These are phyloP conservation scores for Funneliformis mosseae DNA, from an alignment of 192 early-diverging fungal genomes.

Conservation along the genomic window DNA sequence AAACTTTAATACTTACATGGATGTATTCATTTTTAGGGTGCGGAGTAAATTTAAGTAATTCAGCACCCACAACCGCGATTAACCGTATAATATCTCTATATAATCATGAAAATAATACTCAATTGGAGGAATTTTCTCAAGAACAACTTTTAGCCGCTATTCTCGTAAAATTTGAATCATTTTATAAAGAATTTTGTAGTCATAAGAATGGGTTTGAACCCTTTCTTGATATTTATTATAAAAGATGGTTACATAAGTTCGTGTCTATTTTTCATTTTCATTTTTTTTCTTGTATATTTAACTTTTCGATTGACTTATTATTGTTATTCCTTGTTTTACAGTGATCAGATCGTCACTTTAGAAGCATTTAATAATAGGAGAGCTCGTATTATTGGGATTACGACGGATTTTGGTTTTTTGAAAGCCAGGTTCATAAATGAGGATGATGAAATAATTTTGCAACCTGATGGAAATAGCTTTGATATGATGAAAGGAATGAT, in stretches of 20 bases:
- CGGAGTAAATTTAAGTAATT: conserved; percentile 87
- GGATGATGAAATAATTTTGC: conserved; percentile 58
- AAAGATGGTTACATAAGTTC: conserved; percentile 83
- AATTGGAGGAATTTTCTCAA: conserved; percentile 58
- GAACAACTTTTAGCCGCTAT: conserved; percentile 70
- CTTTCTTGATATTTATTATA: conserved; percentile 79
- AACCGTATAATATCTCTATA: conserved; percentile 75
- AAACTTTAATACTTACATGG: conserved; percentile 12
- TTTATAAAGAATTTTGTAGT: conserved; percentile 74
- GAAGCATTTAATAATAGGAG: conserved; percentile 56
- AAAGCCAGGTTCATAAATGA: conserved; percentile 65
- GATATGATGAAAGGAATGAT: conserved; percentile 96
- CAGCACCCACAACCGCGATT: conserved; percentile 82
- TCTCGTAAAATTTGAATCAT: conserved; percentile 70
- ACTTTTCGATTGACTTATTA: not conserved
- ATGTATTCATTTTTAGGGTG: conserved; percentile 58
- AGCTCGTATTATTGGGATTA: conserved; percentile 79
- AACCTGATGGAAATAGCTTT: conserved; percentile 97
- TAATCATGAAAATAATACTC: conserved; percentile 51
- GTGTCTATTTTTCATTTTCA: conserved; percentile 29
- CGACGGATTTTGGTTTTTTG: conserved; percentile 71
- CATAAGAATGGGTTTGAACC: conserved; percentile 63
- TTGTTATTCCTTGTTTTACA: conserved; percentile 32
- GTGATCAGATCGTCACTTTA: conserved; percentile 67
- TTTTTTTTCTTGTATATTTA: not conserved